phyloP scores from a whole-genome alignment of 2,329 filamentous ascomycete genomes.

The Stachybotrys elegans region DNA sequence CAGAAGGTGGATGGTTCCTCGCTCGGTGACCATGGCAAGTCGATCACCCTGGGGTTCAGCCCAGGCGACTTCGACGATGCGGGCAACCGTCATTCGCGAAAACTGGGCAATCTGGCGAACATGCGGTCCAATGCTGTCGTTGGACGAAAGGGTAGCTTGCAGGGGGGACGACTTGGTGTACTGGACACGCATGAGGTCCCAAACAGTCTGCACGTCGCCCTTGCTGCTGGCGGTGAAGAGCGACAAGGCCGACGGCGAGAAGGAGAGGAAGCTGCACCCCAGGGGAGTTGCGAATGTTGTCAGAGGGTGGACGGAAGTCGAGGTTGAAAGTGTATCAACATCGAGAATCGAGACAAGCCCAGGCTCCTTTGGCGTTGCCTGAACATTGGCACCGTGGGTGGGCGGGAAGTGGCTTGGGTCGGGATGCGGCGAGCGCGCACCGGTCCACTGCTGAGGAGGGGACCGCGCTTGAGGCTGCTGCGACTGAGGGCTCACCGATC shows the following conservation, averaged over 20 bases:
- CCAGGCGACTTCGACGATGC: constrained; percentile 89
- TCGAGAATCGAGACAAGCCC: constrained; percentile 73
- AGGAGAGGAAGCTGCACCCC: constrained; percentile 76
- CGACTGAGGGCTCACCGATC: constrained; percentile 35
- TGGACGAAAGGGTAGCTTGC: constrained; percentile 42
- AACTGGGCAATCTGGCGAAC: constrained; percentile 86
- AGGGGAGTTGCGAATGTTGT: constrained; percentile 67
- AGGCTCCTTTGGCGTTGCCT: constrained; percentile 57
- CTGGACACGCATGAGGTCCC: constrained; percentile 68
- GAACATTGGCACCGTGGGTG: constrained; percentile 62
- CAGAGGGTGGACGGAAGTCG: constrained; percentile 53
- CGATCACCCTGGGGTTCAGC: constrained; percentile 74
- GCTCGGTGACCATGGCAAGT: constrained; percentile 84
- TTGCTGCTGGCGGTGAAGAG: constrained; percentile 78
- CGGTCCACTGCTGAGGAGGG: constrained; percentile 43
- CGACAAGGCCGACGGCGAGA: constrained; percentile 67
- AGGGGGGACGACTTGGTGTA: constrained; percentile 57
- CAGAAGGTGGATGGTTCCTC: constrained; percentile 91
- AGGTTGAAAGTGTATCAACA: constrained; percentile 52
- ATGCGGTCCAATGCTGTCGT: constrained; percentile 43
- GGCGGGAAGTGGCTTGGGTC: constrained; percentile 62
- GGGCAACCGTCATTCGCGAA: constrained; percentile 84
- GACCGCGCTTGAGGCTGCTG: constrained; percentile 40
- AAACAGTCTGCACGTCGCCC: constrained; percentile 77
- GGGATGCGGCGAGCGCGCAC: constrained; percentile 36